Evolutionary conservation across 1,284 basidiomycete genomes (phyloP).

Genomic region (Malassezia obtusa): DNA sequence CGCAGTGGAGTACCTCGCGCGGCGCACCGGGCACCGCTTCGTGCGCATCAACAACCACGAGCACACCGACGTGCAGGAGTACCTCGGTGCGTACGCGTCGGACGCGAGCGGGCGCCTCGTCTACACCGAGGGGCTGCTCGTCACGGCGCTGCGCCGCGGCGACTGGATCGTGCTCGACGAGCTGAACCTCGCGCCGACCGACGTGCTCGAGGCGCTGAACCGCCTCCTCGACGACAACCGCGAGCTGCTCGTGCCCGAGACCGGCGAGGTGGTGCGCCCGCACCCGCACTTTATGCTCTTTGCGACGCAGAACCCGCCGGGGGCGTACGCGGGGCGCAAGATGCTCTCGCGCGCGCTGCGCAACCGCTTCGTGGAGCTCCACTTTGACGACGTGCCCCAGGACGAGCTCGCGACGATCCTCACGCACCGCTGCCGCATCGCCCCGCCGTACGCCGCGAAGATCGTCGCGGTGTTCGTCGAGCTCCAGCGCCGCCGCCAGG

Average conservation of each 20-base stretch:
- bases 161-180: slow-evolving; percentile 99
- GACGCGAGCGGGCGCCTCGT: slow-evolving; percentile 82
- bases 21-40: slow-evolving; percentile 84
- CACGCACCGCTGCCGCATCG: slow-evolving; percentile 39
- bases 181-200: slow-evolving; percentile 91
- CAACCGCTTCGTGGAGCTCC: slow-evolving; percentile 96
- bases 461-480: slow-evolving; percentile 90
- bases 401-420: slow-evolving; percentile 78
- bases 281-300: slow-evolving; percentile 97
- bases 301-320: slow-evolving; percentile 95
- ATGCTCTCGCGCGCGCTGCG: slow-evolving; percentile 90
- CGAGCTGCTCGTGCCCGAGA: slow-evolving; percentile 90
- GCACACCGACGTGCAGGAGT: slow-evolving; percentile 96
- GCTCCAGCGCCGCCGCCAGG: slow-evolving; percentile 81
- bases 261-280: slow-evolving; percentile 83
- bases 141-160: slow-evolving; percentile 79
- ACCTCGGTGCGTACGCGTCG: slow-evolving; percentile 90
- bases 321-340: slow-evolving; percentile 92
- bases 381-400: slow-evolving; percentile 94
- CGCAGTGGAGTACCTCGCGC: slow-evolving; percentile 89
- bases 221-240: slow-evolving; percentile 94
- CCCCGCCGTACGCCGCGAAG: slow-evolving; percentile 63
- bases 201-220: slow-evolving; percentile 94
- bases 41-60: slow-evolving; percentile 99
- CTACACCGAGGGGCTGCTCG: slow-evolving; percentile 81